Evolutionary conservation across 208 protist species (phyloP), one percentile per base, ranked within the genome.

Genomic region (Naegleria gruberi): DNA sequence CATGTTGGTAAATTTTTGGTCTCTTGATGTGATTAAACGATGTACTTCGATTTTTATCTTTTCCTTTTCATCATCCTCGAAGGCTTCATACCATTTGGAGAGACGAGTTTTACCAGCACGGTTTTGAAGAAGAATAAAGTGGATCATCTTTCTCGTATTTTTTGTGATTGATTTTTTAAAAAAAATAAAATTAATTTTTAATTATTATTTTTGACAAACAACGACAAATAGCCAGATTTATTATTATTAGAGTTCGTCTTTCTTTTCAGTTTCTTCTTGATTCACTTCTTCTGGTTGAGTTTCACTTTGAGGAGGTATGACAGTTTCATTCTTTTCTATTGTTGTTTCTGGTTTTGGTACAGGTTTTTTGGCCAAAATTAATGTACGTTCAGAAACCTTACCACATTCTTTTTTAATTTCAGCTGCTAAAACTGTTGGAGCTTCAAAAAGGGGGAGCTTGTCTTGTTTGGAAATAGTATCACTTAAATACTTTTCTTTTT

Each of bases 41-140:
- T 99, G 98, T 43, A 99, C 96, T 90, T 99, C 98, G 23, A 93
- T 92, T 91, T 98, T 97, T 5, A 99, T 91, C 86, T 96, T 94
- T 82, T 94, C 94, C 88, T 98, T 98, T 85, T 99, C 96, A 0
- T 95, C 95, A 86, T 99, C 97, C 5, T 97, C 95, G 44, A 96
- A 97, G 3, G 97, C 93, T 34, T 94, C 92, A 92, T 99, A 99
- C 94, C 98, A 99, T 93, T 99, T 99, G 30, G 96, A 94, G 4
- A 99, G 93, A 45, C 99, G 95, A 17, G 98, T 99, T 91, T 99
- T 99, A 73, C 99, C 99, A 91, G 98, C 96, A 34, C 97, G 93
- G 92, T 99, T 99, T 93, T 99, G 98, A 4, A 99, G 92, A 10
- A 99, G 93, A 30, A 99, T 95, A 91, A 99, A 99, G 81, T 99